Base-by-base conservation (phyloP, 805 yeast species). In the Yarrowia sp. region DNA sequence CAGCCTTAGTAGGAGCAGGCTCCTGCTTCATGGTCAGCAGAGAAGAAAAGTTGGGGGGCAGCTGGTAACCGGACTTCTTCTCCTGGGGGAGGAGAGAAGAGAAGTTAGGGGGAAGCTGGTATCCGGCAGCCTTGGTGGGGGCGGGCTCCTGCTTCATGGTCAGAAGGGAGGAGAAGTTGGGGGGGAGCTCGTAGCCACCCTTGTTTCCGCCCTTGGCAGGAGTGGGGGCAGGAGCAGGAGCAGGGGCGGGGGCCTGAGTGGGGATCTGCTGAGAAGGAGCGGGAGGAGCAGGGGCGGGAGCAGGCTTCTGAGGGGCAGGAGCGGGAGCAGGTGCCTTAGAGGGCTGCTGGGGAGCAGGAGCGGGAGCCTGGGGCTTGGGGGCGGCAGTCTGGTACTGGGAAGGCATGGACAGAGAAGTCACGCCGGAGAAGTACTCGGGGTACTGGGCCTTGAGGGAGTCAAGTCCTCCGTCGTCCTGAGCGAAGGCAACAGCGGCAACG, bases 1-100 rank as follows among this genome's bases (percentile, higher is more conserved):
- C 35, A 7, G 56, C 30, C 51, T 65, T 65, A n/a, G 51, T 58
- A 17, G 65, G 44, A 46, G 35, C 70, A n/a, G 48, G 52, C 43
- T 10, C 63, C 71, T 43, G 30, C 65, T 9, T 16, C 24, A 24
- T 32, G 40, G 38, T 49, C 11, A 51, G 58, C 22, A 51, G 41
- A 33, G 58, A 51, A 22, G 58, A 51, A 16, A 51, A 51, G 58
- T 51, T 51, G 21, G 54, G 54, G 38, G 54, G 54, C 17, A 48
- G 54, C 54, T 48, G 38, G 54, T 48, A 48, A 12, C 54, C 54
- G n/a, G n/a, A n/a, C n/a, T n/a, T n/a, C n/a, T n/a, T n/a, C n/a
- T n/a, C 38, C 38, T 33, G 38, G 54, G 36, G 19, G 4, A 48
- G 54, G 11, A 48, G 54, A 30, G 54, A 48, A 7, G 54, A 48